Percentiles rank a stretch among this genome's conserved stretches.
These are phyloP conservation scores for Nannizziopsis barbatae DNA, from an alignment of 2,329 filamentous ascomycete genomes.

Conservation along the genomic window DNA sequence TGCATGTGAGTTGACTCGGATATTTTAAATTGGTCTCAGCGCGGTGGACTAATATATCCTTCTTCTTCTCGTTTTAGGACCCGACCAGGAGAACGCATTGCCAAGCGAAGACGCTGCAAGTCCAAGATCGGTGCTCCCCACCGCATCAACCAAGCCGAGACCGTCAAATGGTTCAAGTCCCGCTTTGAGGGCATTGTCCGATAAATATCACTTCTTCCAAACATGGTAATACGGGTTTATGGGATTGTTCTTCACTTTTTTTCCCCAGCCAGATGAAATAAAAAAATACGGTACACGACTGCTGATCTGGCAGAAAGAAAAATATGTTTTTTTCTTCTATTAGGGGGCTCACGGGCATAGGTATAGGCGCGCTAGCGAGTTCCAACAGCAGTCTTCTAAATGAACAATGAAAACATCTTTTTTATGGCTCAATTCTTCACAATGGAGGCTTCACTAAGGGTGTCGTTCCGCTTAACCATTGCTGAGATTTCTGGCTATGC, in stretches of 20 bases:
- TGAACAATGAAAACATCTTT: constrained; percentile 10
- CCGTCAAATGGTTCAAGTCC: constrained; percentile 94
- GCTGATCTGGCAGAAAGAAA: constrained; percentile 8
- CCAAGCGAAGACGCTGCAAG: constrained; percentile 85
- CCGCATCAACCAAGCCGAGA: constrained; percentile 90
- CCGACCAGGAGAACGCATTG: constrained; percentile 95
- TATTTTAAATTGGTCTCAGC: constrained; percentile 9
- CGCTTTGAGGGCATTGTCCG: constrained; percentile 98
- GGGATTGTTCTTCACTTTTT: neutral
- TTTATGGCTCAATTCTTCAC: constrained; percentile 29
- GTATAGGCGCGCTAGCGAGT: constrained; percentile 9
- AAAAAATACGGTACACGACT: constrained; percentile 5
- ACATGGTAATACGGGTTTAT: constrained; percentile 6
- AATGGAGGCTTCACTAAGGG: constrained; percentile 50
- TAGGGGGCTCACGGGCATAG: constrained; percentile 9
- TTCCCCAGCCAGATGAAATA: constrained; percentile 2
- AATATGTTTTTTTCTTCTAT: neutral
- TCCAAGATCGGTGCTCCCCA: constrained; percentile 75
- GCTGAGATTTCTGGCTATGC: constrained; percentile 30
- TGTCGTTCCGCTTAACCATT: constrained; percentile 50
- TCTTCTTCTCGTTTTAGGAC: constrained; percentile 44
- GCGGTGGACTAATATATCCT: constrained; percentile 20
- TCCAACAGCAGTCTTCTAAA: constrained; percentile 9
- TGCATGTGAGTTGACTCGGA: constrained; percentile 61
- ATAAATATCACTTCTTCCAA: constrained; percentile 47